Conservation (phyloP, 2,329 filamentous ascomycete genomes). For the Aureobasidium sp. region DNA sequence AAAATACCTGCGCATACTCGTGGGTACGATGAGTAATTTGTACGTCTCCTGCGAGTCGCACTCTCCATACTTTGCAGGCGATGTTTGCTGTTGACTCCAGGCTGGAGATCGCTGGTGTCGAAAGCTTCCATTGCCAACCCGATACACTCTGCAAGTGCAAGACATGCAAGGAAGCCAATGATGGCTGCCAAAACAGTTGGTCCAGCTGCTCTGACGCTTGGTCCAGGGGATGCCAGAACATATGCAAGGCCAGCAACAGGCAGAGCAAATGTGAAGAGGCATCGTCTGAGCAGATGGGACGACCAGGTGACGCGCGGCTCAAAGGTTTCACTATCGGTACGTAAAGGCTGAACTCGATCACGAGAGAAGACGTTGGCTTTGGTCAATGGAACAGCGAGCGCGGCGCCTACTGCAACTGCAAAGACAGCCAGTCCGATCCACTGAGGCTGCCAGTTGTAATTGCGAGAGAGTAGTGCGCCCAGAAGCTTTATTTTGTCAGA, state of each 20-base stretch:
- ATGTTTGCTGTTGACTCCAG: constrained; percentile 53
- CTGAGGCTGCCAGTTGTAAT: constrained; percentile 58
- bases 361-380: constrained; percentile 63
- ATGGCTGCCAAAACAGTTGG: constrained; percentile 58
- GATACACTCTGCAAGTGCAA: constrained; percentile 68
- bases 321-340: constrained; percentile 60
- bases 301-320: constrained; percentile 58
- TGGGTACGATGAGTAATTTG: constrained; percentile 69
- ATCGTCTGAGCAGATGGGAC: constrained; percentile 61
- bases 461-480: constrained; percentile 59
- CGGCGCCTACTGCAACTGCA: constrained; percentile 58
- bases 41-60: constrained; percentile 41
- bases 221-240: constrained; percentile 57
- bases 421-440: constrained; percentile 59
- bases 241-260: constrained; percentile 61
- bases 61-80: constrained; percentile 37
- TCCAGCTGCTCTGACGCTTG: constrained; percentile 50
- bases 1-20: constrained; percentile 65
- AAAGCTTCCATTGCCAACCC: constrained; percentile 74
- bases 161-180: constrained; percentile 62
- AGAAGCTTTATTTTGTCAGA: constrained; percentile 39
- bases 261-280: constrained; percentile 57
- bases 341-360: constrained; percentile 48
- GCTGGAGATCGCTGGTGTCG: constrained; percentile 70
- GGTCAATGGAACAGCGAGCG: constrained; percentile 63